Evolutionary conservation across 192 early-diverging fungal genomes (phyloP).

Genomic region (Coemansia biformis): DNA sequence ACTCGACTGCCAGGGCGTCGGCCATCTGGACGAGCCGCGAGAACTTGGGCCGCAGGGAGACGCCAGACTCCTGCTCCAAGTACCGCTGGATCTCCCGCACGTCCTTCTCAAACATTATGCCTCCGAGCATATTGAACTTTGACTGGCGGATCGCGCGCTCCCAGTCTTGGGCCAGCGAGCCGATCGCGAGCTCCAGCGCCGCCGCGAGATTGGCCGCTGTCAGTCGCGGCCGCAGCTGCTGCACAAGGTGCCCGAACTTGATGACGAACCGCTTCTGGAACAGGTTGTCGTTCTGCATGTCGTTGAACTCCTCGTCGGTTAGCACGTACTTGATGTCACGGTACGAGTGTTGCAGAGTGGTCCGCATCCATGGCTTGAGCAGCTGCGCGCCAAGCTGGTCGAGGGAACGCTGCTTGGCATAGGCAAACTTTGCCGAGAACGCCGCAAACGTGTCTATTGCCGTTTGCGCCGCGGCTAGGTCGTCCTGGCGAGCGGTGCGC

Average conservation of each 20-base stretch:
- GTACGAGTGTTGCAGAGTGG: slow-evolving; percentile 75
- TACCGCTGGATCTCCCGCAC: slow-evolving; percentile 67
- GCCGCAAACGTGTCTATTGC: slow-evolving; percentile 33
- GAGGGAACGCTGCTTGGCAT: slow-evolving; percentile 60
- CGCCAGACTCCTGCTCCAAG: slow-evolving; percentile 56
- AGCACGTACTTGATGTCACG: slow-evolving; percentile 85
- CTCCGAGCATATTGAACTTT: slow-evolving; percentile 92
- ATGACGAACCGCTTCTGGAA: slow-evolving; percentile 78
- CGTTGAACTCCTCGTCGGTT: slow-evolving; percentile 87
- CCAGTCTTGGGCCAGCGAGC: slow-evolving; percentile 73
- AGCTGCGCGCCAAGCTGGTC: slow-evolving; percentile 78
- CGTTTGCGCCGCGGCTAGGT: slow-evolving; percentile 5
- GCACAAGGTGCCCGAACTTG: slow-evolving; percentile 56
- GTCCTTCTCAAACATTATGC: slow-evolving; percentile 90
- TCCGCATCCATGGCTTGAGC: slow-evolving; percentile 71
- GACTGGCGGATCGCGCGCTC: slow-evolving; percentile 77
- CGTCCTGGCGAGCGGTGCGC: slow-evolving; percentile 9
- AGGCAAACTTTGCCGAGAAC: slow-evolving; percentile 20
- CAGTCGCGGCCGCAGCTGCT: slow-evolving; percentile 50
- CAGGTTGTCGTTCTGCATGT: slow-evolving; percentile 67
- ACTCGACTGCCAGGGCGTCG: slow-evolving; percentile 75
- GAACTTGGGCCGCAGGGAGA: slow-evolving; percentile 68
- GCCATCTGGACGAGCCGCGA: slow-evolving; percentile 80
- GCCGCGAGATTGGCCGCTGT: slow-evolving; percentile 67
- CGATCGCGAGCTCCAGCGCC: slow-evolving; percentile 59